Base-by-base conservation (phyloP, 2,329 filamentous ascomycete species). In the Pseudocercospora musae region DNA sequence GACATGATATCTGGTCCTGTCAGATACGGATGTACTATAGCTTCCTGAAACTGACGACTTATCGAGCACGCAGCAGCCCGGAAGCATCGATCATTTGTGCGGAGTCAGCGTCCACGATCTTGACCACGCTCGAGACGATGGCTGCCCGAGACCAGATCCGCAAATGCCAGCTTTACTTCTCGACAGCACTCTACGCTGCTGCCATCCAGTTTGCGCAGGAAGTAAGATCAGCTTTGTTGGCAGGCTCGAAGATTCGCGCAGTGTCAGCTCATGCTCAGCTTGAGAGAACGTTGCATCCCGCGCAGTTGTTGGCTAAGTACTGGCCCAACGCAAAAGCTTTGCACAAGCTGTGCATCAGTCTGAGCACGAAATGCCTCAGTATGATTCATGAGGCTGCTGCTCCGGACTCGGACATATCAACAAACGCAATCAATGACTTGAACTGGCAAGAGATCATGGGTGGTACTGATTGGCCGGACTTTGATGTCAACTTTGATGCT, bases 41-140 rank as follows among this genome's bases (percentile, higher is more conserved):
- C 27, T 53, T 63, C 6, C 31, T 63, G 4, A 49, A 27, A 11
- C 53, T 63, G 23, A 33, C 56, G 15, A n/a, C 52, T 15, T 49
- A 60, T 21, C 57, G 62, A 6, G 57, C 57, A 10, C 33, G 18
- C 18, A 25, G 31, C 18, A 23, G 18, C 6, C 8, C 8, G 11
- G 53, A 60, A 48, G 56, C 48, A 6, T 18, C 31, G 6, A 27
- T 27, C 10, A 40, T 57, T 5, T 44, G 53, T 18, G 44, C 23
- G 9, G 62, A 60, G 27, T 58, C 62, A 9, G 58, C 54, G 0
- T 63, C 62, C 15, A 53, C 62, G 6, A 60, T 63, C 44, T 29
- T 63, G 18, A 60, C 49, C 3, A 60, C 62, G 21, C 57, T 60
- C 53, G 62, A 63, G 23, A 58, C 58, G 8, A 63, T 63, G 62